Percentiles rank a stretch among this genome's conserved stretches.
Conservation (phyloP, 768 basidiomycete species). For the Mycena metata region DNA sequence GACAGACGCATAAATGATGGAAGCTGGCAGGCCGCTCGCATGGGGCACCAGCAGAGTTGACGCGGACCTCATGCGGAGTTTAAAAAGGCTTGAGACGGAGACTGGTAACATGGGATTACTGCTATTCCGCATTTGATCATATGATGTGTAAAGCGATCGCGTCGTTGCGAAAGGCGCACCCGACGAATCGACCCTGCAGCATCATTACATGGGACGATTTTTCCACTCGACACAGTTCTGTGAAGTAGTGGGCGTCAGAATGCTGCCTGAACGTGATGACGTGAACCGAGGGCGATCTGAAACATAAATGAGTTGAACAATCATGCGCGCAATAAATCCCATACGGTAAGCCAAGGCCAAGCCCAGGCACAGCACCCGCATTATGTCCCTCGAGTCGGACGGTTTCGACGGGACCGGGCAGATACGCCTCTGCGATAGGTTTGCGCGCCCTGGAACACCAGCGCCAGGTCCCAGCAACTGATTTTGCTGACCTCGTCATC, state of each 20-base stretch:
- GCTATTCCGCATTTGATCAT: no score
- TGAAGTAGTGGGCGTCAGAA: background rate
- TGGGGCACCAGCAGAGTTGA: no score
- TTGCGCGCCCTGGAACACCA: conserved; percentile 7
- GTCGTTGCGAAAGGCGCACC: conserved; percentile 12
- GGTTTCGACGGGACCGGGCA: conserved; percentile 27
- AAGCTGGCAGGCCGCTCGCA: no score
- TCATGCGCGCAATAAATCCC: no score
- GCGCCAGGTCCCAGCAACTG: conserved; percentile 30
- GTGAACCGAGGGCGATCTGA: background rate
- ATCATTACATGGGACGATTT: conserved; percentile 21
- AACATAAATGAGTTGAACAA: no score
- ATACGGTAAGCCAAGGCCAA: conserved; percentile 7
- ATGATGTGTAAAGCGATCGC: conserved; percentile 15
- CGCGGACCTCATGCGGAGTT: no score
- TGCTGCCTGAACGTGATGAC: conserved; percentile 7
- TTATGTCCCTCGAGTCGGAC: conserved; percentile 21
- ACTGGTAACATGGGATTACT: no score
- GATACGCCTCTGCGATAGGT: conserved; percentile 23
- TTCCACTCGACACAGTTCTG: conserved; percentile 6
- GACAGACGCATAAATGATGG: no score
- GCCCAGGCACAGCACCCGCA: background rate
- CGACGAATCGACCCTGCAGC: conserved; percentile 7
- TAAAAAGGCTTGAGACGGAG: no score
- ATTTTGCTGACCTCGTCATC: conserved; percentile 25